Conservation (phyloP, 2,329 filamentous ascomycete genomes). For the Sclerotinia minor region DNA sequence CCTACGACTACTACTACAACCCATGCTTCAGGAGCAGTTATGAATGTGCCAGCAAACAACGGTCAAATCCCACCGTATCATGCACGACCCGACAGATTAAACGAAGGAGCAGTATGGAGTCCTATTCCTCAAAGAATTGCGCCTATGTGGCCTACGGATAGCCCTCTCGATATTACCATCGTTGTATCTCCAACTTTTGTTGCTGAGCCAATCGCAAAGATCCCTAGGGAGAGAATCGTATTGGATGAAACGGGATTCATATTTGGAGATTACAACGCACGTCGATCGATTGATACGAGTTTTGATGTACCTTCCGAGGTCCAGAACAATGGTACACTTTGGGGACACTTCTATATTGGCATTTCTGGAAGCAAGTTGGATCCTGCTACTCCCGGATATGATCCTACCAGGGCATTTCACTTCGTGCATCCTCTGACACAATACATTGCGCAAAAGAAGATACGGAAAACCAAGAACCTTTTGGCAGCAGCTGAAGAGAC, state of each 20-base stretch:
- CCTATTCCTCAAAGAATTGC: constrained; percentile 69
- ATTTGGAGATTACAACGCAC: constrained; percentile 77
- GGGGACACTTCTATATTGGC: constrained; percentile 89
- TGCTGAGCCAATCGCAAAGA: constrained; percentile 65
- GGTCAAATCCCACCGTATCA: constrained; percentile 63
- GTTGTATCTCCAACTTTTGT: constrained; percentile 77
- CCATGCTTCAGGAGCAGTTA: constrained; percentile 54
- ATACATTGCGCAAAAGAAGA: constrained; percentile 88
- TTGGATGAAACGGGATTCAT: constrained; percentile 78
- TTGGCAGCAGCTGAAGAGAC: constrained; percentile 56
- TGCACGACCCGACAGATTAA: constrained; percentile 59
- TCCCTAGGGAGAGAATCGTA: constrained; percentile 68
- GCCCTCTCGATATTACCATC: constrained; percentile 76
- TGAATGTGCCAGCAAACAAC: constrained; percentile 55
- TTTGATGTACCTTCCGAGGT: constrained; percentile 77
- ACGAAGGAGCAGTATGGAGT: constrained; percentile 64
- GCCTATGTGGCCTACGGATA: constrained; percentile 84
- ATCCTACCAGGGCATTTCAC: constrained; percentile 74
- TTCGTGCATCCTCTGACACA: constrained; percentile 85
- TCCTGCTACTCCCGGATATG: constrained; percentile 70
- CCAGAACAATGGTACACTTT: constrained; percentile 90
- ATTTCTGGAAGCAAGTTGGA: constrained; percentile 75
- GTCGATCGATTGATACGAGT: constrained; percentile 71
- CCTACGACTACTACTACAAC: constrained; percentile 46
- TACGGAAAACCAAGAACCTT: constrained; percentile 82